Percentiles rank a stretch among this genome's conserved stretches.
These are phyloP conservation scores for Backusella sp. DNA, from an alignment of 192 early-diverging fungal species.

Conservation along the genomic window DNA sequence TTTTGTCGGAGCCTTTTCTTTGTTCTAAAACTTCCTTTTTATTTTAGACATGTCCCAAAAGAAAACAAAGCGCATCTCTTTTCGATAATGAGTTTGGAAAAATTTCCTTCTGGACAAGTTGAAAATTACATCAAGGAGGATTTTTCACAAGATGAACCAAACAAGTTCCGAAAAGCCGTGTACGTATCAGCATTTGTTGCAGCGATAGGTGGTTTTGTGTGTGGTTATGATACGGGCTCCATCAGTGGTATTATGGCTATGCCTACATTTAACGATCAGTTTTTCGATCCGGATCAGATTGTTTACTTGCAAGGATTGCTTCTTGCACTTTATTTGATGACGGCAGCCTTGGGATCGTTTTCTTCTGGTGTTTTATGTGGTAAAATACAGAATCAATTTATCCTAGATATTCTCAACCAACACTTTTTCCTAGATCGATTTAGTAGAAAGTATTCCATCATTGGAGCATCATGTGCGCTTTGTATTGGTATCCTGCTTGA, in stretches of 20 bases:
- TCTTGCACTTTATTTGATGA: slow-evolving; percentile 31
- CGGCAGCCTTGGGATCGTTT: slow-evolving; percentile 31
- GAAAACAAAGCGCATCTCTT: background rate
- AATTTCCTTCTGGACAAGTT: background rate
- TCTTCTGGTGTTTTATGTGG: slow-evolving; percentile 30
- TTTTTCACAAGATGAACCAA: background rate
- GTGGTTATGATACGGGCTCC: slow-evolving; percentile 34
- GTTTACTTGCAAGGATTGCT: slow-evolving; percentile 28
- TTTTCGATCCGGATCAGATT: slow-evolving; percentile 11
- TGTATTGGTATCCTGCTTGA: slow-evolving; percentile 73
- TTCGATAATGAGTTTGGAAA: background rate
- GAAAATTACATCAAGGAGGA: background rate
- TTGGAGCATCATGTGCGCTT: slow-evolving; percentile 63
- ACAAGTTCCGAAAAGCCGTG: slow-evolving; percentile 26
- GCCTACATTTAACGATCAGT: slow-evolving; percentile 5
- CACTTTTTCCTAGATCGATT: slow-evolving; percentile 21
- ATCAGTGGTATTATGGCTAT: slow-evolving; percentile 24
- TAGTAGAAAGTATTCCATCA: slow-evolving; percentile 69
- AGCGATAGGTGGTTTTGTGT: slow-evolving; percentile 34
- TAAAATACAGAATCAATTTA: background rate
- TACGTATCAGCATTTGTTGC: slow-evolving; percentile 33
- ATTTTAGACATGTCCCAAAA: background rate
- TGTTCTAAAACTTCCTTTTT: background rate
- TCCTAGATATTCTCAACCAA: background rate
- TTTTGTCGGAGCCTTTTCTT: background rate